These are phyloP conservation scores for Microcos paniculata DNA, from an alignment of 345 rosid genomes.

Conservation along the genomic window DNA sequence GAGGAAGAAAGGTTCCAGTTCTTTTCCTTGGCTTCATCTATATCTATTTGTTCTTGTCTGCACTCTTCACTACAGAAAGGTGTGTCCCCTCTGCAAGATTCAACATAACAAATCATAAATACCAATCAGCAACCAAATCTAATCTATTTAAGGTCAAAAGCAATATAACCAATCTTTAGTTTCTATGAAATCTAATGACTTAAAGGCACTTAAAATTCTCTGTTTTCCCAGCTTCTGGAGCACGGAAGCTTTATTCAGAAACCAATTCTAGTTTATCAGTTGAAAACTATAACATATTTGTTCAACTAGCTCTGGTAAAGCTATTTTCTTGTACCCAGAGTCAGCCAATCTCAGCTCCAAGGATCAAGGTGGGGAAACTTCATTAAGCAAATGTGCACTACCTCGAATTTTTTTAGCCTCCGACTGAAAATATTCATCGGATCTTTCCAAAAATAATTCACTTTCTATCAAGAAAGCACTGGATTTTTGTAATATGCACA, in stretches of 20 bases:
- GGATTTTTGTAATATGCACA: neutral
- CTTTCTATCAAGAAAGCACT: neutral
- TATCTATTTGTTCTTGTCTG: conserved; percentile 74
- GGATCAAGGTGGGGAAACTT: neutral
- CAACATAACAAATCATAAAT: neutral
- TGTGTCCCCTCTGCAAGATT: conserved; percentile 68
- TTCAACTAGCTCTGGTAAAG: neutral
- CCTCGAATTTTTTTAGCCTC: neutral
- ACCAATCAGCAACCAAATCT: conserved; percentile 13
- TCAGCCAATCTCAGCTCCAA: neutral
- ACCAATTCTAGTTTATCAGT: neutral
- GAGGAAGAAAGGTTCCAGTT: conserved; percentile 62
- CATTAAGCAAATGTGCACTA: neutral
- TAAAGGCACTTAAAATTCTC: neutral
- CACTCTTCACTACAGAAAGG: conserved; percentile 91
- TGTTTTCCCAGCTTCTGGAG: neutral
- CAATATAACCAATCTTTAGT: neutral
- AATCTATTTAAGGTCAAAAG: no score
- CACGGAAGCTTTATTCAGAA: neutral
- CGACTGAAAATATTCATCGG: neutral
- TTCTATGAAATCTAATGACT: neutral
- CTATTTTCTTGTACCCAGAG: neutral
- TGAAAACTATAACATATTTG: neutral
- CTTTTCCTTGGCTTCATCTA: conserved; percentile 64
- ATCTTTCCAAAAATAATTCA: neutral